These are phyloP conservation scores for Dichomitus squalens DNA, from an alignment of 1,284 basidiomycete genomes.

Conservation along the genomic window DNA sequence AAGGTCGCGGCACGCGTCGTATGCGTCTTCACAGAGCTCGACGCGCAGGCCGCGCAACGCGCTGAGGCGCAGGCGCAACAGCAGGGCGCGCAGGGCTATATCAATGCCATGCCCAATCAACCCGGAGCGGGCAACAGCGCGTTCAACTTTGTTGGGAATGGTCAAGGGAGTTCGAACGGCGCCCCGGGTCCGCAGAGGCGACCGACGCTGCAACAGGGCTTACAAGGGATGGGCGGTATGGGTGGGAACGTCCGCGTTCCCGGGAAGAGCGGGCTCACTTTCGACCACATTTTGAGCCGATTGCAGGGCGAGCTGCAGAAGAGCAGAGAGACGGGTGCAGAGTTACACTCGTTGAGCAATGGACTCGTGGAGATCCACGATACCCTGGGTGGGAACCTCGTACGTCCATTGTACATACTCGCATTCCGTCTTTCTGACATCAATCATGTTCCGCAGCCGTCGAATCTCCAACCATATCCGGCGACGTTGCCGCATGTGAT, in stretches of 20 bases:
- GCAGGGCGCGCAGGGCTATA: slow-evolving; percentile 28
- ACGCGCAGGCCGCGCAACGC: slow-evolving; percentile 71
- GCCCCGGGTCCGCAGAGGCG: slow-evolving; percentile 48
- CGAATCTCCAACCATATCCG: slow-evolving; percentile 62
- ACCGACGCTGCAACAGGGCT: slow-evolving; percentile 57
- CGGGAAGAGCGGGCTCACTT: slow-evolving; percentile 77
- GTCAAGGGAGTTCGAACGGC: slow-evolving; percentile 36
- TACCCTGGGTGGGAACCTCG: slow-evolving; percentile 83
- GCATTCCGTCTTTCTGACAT: background rate
- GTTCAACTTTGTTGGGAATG: slow-evolving; percentile 43
- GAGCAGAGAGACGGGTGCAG: slow-evolving; percentile 91
- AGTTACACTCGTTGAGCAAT: slow-evolving; percentile 80
- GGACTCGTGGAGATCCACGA: slow-evolving; percentile 93
- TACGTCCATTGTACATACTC: slow-evolving; percentile 40
- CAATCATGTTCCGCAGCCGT: slow-evolving; percentile 43
- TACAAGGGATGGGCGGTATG: slow-evolving; percentile 75
- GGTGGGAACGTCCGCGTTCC: slow-evolving; percentile 69
- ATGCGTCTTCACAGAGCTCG: slow-evolving; percentile 86
- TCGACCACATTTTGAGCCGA: slow-evolving; percentile 81
- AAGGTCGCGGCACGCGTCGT: slow-evolving; percentile 96
- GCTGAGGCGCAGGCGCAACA: slow-evolving; percentile 60
- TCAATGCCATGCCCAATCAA: slow-evolving; percentile 34
- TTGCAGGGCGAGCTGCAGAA: slow-evolving; percentile 91
- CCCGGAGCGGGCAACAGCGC: slow-evolving; percentile 38
- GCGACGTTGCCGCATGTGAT: slow-evolving; percentile 66